Base-by-base conservation (phyloP, 495 filamentous ascomycete genomes). In the Peziza echinospora region DNA sequence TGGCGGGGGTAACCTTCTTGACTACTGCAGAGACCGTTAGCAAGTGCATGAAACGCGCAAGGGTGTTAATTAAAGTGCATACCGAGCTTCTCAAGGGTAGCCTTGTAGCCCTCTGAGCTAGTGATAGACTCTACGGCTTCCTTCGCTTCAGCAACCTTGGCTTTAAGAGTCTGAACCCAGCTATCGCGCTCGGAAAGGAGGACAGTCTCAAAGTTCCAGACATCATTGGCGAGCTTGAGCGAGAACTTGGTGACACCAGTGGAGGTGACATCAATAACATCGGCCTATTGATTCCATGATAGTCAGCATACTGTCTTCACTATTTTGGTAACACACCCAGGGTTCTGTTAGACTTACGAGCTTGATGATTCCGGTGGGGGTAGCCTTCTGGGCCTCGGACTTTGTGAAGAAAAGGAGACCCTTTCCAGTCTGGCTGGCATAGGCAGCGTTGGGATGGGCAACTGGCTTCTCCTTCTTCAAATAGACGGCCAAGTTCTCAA, bases 381-480 rank as follows among this genome's bases (percentile, higher is more conserved):
- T 73, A 41, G 67, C 66, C 75, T 87, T 93, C 62, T 86, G 76
- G 55, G 77, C 72, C 46, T 76, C 73, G 55, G 80, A 73, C 78
- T 94, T 94, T 63, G 76, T 75, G 64, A 82, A 84, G 71, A 89
- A 92, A 26, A 94, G 67, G 5, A 97, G 78, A 64, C 89, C 89
- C 72, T 91, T 93, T 58, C 89, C 86, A 49, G 89, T 96, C 67
- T 91, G 75, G 50, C 71, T 76, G 47, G 86, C 83, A 80, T 91
- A 92, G 37, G 89, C 78, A 54, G 75, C 78, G 53, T 75, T 80
- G 44, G 81, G 73, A 65, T 87, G 77, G 51, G 80, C 80, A 49
- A 78, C 64, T 11, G 81, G 77, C 41, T 78, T 65, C 78, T 94
- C 91, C 71, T 92, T 89, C 55, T 77, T 77, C 64, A 91, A 71